Percentiles rank a stretch among this genome's conserved stretches.
Evolutionary conservation across 306 rosid species (phyloP).

Genomic region (Lathyrus aphaca): DNA sequence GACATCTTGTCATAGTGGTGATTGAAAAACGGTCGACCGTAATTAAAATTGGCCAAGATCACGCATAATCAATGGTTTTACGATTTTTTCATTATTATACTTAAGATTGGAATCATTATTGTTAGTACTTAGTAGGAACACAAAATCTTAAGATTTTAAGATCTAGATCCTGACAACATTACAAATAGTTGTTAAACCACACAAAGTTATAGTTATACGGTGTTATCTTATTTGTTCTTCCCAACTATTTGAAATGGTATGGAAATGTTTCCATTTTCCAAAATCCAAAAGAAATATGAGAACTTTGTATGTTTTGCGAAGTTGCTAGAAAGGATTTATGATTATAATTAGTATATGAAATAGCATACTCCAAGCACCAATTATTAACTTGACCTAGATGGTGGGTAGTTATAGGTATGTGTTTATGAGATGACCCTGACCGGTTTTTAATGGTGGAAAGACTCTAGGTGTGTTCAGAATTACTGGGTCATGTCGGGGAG

Average conservation of each 20-base stretch:
- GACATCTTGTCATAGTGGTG: no score
- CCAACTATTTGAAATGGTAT: slow-evolving; percentile 19
- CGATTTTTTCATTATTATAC: no score
- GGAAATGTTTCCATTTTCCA: slow-evolving; percentile 13
- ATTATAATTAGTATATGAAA: background rate
- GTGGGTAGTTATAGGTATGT: no score
- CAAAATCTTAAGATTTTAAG: no score
- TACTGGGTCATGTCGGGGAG: background rate
- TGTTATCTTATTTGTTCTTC: slow-evolving; percentile 1
- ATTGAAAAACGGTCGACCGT: no score
- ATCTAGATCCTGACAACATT: no score
- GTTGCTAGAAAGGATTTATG: slow-evolving; percentile 2
- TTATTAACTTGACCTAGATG: background rate
- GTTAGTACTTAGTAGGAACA: no score
- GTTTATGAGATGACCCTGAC: background rate
- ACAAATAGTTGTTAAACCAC: no score
- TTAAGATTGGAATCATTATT: no score
- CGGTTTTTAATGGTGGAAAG: background rate
- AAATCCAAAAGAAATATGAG: slow-evolving; percentile 2
- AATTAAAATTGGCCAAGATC: no score
- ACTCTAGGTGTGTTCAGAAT: background rate
- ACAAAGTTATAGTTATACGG: background rate
- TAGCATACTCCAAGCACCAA: slow-evolving; percentile 7
- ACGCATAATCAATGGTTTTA: no score
- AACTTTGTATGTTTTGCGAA: slow-evolving; percentile 18